Evolutionary conservation across 208 protist species (phyloP), one percentile per base, ranked within the genome.

Genomic region (Crithidia mellificae): DNA sequence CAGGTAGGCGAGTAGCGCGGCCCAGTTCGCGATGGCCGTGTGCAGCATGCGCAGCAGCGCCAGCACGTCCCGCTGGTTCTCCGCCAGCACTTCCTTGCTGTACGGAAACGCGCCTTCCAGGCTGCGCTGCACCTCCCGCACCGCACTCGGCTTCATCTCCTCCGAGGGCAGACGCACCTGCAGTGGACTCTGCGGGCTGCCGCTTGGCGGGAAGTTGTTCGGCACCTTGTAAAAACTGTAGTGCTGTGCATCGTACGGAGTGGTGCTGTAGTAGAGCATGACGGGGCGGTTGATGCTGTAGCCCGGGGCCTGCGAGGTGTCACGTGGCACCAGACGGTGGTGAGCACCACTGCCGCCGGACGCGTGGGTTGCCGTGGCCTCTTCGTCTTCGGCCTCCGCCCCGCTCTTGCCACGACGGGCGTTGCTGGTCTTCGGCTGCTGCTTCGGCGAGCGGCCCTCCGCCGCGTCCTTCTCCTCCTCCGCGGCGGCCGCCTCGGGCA

Each of bases 251-350:
- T 74, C 84, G 66, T 82, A 93, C 8, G 86, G 89, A 8, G 59
- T 61, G 20, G 58, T 76, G 65, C 84, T 92, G 74, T 94, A 94
- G 65, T 91, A 74, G 9, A 94, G 54, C 30, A 70, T 68, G 24
- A 92, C 68, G 7, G 69, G 65, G 47, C 64, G 61, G 68, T 57
- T 70, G 58, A 62, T 62, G 2, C 34, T 68, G 57, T 66, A 76
- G 24, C 75, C 54, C 17, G 52, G 41, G 20, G 55, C 41, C 47
- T 19, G 27, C 24, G 55, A 59, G 11, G 44, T 68, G 62, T 59
- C 62, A 15, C 63, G 55, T 4, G 62, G 55, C 3, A 59, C 47
- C 2, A 8, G 17, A n/a, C 70, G 61, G 24, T 24, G 30, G 34
- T 54, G 54, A 7, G 54, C 7, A n/a, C 8, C n/a, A n/a, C n/a